Base-by-base conservation (phyloP, 306 rosid genomes). In the Lablab purpureus region DNA sequence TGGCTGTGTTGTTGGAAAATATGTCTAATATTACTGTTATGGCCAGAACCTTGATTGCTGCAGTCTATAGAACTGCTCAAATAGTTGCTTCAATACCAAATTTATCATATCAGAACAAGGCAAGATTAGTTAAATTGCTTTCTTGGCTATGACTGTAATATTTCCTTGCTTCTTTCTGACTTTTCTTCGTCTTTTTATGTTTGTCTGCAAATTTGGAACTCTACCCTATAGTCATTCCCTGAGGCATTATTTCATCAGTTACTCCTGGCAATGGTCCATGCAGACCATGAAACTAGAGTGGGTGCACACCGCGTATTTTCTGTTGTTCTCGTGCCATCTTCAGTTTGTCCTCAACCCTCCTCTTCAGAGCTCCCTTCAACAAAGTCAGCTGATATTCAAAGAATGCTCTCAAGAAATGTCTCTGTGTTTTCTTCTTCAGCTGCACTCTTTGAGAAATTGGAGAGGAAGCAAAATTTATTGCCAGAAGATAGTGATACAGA, bases 381-480 rank as follows among this genome's bases (percentile, higher is more conserved):
- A 58, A 84, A 85, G 77, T 77, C 73, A 72, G 28, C 82, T 72
- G 79, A 78, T 46, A 76, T 90, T 77, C 88, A 84, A 49, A 88
- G 92, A 80, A 84, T 86, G 47, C 95, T 90, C 66, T 88, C 92
- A 40, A 90, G 92, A 82, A 88, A 83, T 30, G 96, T 90, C 14
- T 95, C 99, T 27, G 97, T 91, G 21, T 94, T 94, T 86, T 94
- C 97, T 76, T 95, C 98, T 77, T 95, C 99, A 7, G 97, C 99
- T 40, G 99, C 99, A 37, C 91, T 93, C 78, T 95, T 91, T 72
- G 93, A 93, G 82, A 95, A 93, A 80, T 84, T 92, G 70, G 87
- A 88, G 76, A 87, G 67, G 86, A 97, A 95, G 72, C 88, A 69
- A 68, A 59, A 68, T 72, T 65, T 81, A 73, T 28, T 81, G 5